These are phyloP conservation scores for Fusarium staphyleae DNA, from an alignment of 2,329 filamentous ascomycete genomes.

Conservation along the genomic window DNA sequence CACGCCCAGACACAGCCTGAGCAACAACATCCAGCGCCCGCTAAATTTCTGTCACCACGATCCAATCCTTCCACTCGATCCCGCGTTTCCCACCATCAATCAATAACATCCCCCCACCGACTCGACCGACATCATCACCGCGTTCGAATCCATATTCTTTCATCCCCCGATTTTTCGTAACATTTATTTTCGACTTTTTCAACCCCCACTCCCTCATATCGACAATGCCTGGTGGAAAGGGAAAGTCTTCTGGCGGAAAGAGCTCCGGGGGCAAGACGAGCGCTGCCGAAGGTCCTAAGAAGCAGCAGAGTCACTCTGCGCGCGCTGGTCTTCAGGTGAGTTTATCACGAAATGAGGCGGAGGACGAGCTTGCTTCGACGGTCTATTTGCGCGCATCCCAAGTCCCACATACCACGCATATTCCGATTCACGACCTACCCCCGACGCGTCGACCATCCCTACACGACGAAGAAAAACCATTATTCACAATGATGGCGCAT, in stretches of 20 bases:
- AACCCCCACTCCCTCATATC: constrained; percentile 22
- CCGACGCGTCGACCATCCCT: constrained; percentile 39
- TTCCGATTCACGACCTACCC: constrained; percentile 30
- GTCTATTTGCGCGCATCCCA: constrained; percentile 37
- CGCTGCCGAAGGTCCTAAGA: constrained; percentile 72
- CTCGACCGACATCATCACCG: constrained; percentile 28
- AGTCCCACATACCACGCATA: constrained; percentile 38
- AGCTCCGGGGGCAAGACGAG: constrained; percentile 79
- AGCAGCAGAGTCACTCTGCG: constrained; percentile 94
- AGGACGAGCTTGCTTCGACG: constrained; percentile 20
- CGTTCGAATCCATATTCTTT: constrained; percentile 34
- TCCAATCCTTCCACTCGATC: constrained; percentile 23
- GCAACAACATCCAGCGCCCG: constrained; percentile 43
- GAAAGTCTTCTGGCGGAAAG: constrained; percentile 91
- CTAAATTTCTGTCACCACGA: constrained; percentile 44
- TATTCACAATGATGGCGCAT: constrained; percentile 21
- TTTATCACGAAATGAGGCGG: constrained; percentile 9
- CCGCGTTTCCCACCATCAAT: constrained; percentile 40
- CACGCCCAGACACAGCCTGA: constrained; percentile 32
- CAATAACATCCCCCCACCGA: constrained; percentile 38
- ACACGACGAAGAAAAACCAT: constrained; percentile 34
- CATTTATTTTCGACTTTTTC: constrained; percentile 31
- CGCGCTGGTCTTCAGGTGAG: constrained; percentile 95
- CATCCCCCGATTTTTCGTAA: constrained; percentile 26
- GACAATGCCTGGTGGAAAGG: constrained; percentile 85